A percentile compares a stretch with the other conserved stretches of the same genome.
Conservation (phyloP, 1,284 basidiomycete species). For the Afroboletus lepidellus region DNA sequence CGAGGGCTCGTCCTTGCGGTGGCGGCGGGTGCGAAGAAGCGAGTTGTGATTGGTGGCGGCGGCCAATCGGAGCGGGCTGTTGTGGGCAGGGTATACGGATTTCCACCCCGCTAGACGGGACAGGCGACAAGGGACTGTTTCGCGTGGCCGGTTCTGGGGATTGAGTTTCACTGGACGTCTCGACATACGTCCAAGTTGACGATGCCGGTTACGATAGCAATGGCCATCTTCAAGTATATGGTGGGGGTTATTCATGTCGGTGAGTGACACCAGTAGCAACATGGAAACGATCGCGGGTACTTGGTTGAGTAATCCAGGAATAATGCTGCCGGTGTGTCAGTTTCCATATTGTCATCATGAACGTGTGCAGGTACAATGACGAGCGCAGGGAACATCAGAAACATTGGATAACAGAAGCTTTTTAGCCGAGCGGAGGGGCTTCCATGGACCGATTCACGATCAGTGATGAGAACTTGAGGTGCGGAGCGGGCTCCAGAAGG, state of each 20-base stretch:
- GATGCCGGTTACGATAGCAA: not conserved
- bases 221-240: not conserved
- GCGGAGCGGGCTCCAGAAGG: conserved; percentile 3
- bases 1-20: conserved; percentile 19
- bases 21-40: conserved; percentile 30
- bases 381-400: not conserved
- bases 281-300: not conserved
- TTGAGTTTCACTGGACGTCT: conserved; percentile 1
- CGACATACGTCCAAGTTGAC: not conserved
- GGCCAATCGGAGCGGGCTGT: conserved; percentile 3
- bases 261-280: not conserved
- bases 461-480: conserved; percentile 10
- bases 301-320: not conserved
- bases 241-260: not conserved
- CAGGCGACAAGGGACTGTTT: not conserved
- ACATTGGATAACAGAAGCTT: conserved; percentile 7
- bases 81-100: conserved; percentile 3
- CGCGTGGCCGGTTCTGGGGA: not conserved
- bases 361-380: not conserved
- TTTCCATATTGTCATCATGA: conserved; percentile 9
- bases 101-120: conserved; percentile 6
- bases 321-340: not conserved
- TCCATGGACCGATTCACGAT: conserved; percentile 23
- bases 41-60: conserved; percentile 1
- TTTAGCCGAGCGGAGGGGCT: not conserved